These are phyloP conservation scores for Cinnamomum micranthum DNA, from an alignment of 164 flowering plant genomes.

Conservation along the genomic window DNA sequence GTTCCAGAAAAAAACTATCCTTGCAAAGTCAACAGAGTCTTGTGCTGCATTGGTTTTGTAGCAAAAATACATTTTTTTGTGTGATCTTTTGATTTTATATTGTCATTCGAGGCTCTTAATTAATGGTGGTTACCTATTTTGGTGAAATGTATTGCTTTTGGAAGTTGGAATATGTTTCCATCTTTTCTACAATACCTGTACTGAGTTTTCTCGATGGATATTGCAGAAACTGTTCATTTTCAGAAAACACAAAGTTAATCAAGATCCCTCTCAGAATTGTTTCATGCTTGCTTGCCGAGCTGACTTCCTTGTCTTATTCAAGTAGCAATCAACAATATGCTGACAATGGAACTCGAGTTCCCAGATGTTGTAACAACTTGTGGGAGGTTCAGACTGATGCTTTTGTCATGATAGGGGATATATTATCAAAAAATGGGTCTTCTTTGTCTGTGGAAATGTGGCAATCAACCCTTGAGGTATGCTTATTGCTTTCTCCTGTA, in stretches of 20 bases:
- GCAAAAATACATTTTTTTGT: neutral
- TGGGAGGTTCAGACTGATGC: conserved; percentile 59
- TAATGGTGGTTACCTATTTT: neutral
- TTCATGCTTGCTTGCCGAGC: conserved; percentile 34
- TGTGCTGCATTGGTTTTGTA: neutral
- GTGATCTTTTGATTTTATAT: neutral
- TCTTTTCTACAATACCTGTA: neutral
- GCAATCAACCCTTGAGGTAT: conserved; percentile 69
- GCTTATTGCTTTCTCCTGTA: conserved; percentile 4
- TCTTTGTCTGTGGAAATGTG: conserved; percentile 56
- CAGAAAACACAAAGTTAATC: conserved; percentile 42
- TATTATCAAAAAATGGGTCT: conserved; percentile 48
- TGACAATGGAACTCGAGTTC: conserved; percentile 20
- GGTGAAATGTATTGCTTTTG: neutral
- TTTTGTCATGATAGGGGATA: conserved; percentile 63
- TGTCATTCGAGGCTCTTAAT: neutral
- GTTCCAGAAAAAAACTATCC: neutral
- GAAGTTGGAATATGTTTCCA: neutral
- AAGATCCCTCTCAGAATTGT: conserved; percentile 53
- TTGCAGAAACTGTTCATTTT: conserved; percentile 26
- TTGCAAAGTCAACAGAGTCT: neutral
- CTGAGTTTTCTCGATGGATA: conserved; percentile 30
- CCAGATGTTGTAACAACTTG: conserved; percentile 23
- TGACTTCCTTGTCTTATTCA: conserved; percentile 20
- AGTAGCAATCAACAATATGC: conserved; percentile 24